Conservation (phyloP, 169 alveolate genomes). For the Babesia ovis region DNA sequence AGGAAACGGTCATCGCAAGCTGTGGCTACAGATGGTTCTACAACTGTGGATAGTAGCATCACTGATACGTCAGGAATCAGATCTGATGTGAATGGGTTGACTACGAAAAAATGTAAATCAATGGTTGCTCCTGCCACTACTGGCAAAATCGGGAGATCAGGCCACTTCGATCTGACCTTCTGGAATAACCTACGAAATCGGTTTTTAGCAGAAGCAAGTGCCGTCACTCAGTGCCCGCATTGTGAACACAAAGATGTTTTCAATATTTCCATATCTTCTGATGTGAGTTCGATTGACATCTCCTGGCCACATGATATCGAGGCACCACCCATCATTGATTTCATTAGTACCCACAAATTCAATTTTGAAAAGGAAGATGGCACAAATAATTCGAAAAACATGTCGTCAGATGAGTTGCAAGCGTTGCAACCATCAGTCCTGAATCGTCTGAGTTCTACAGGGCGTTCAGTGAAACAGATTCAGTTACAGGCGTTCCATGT, state of each 20-base stretch:
- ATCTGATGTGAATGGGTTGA: neutral
- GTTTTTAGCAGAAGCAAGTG: constrained; percentile 32
- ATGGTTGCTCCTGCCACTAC: constrained; percentile 4
- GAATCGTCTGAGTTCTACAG: constrained; percentile 67
- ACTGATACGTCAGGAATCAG: neutral
- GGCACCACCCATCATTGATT: constrained; percentile 33
- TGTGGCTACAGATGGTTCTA: neutral
- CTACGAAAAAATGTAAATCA: constrained; percentile 20
- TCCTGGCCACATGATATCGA: constrained; percentile 49
- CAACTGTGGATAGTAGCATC: neutral
- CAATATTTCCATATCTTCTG: constrained; percentile 21
- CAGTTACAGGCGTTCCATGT: constrained; percentile 83
- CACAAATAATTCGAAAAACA: neutral
- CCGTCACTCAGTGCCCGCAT: constrained; percentile 22
- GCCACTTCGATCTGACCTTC: constrained; percentile 27
- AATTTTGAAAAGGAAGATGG: neutral
- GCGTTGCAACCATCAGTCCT: constrained; percentile 8
- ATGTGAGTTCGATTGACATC: constrained; percentile 37
- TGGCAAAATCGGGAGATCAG: neutral
- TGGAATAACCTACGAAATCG: constrained; percentile 64
- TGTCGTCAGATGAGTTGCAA: neutral
- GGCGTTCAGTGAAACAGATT: constrained; percentile 73
- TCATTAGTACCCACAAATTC: constrained; percentile 8
- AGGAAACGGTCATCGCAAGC: neutral
- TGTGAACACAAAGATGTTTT: constrained; percentile 32